These are phyloP conservation scores for Mucor sp. DNA, from an alignment of 371 early-diverging fungal species.

Conservation along the genomic window DNA sequence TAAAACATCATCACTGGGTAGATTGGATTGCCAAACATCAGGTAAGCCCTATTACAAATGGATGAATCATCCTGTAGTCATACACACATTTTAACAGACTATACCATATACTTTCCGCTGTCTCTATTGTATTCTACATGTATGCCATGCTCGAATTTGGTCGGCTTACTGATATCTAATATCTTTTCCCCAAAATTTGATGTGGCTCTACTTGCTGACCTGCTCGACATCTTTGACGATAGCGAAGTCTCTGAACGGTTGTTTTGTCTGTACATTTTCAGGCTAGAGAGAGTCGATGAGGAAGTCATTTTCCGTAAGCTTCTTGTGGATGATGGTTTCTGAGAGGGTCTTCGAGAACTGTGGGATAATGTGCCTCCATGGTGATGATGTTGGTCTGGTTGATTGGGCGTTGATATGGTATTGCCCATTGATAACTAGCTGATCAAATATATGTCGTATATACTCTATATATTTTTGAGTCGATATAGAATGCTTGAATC, in stretches of 20 bases:
- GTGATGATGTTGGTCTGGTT: constrained; percentile 6
- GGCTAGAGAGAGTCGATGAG: constrained; percentile 44
- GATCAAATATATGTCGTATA: background rate
- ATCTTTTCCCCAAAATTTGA: constrained; percentile 47
- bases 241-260: constrained; percentile 43
- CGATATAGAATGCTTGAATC: background rate
- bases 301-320: constrained; percentile 45
- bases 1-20: constrained; percentile 66
- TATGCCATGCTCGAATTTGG: constrained; percentile 68
- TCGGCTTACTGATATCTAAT: constrained; percentile 64
- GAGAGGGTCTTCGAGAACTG: constrained; percentile 32
- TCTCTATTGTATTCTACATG: constrained; percentile 66
- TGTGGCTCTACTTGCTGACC: constrained; percentile 22
- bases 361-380: constrained; percentile 5
- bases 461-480: background rate
- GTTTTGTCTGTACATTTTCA: constrained; percentile 39
- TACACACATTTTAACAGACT: background rate
- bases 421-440: constrained; percentile 27
- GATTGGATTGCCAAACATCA: constrained; percentile 63
- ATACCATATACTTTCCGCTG: constrained; percentile 66
- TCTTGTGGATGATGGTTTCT: constrained; percentile 29
- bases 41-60: constrained; percentile 54
- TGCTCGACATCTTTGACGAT: constrained; percentile 41
- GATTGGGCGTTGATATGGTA: constrained; percentile 28
- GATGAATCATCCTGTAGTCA: background rate